Conservation (phyloP, 1,284 basidiomycete genomes). For the Apiotrichum domesticum region DNA sequence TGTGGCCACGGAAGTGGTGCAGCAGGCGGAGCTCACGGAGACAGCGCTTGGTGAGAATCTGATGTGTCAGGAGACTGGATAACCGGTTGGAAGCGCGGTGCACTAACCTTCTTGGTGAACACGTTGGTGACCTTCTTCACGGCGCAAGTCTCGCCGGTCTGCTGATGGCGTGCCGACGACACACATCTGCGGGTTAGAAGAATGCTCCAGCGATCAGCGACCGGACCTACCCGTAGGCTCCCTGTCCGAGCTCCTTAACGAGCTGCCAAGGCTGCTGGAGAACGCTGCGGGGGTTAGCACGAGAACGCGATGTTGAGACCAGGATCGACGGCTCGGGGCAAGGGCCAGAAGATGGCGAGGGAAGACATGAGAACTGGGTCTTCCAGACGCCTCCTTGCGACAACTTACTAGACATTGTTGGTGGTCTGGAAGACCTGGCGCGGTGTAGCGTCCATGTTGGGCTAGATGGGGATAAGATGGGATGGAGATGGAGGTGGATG, state of each 20-base stretch:
- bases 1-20: conserved; percentile 94
- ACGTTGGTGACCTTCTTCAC: conserved; percentile 76
- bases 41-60: conserved; percentile 91
- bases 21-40: conserved; percentile 87
- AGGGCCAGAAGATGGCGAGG: not conserved
- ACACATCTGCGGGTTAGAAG: conserved; percentile 54
- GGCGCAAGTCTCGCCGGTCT: conserved; percentile 81
- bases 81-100: not conserved
- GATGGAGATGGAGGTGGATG: not conserved
- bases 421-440: conserved; percentile 44
- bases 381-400: too few relatives aligned
- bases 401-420: conserved; percentile 44
- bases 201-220: not conserved
- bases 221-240: conserved; percentile 64
- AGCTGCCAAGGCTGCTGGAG: conserved; percentile 89
- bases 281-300: conserved; percentile 45
- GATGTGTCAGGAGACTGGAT: conserved; percentile 11
- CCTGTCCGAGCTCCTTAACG: conserved; percentile 92
- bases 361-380: too few relatives aligned
- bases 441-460: conserved; percentile 44
- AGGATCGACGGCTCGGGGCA: not conserved
- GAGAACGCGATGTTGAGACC: not conserved
- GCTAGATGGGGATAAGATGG: too few relatives aligned
- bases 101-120: conserved; percentile 66
- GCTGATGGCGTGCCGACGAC: conserved; percentile 73